These are phyloP conservation scores for Xylogone sp. DNA, from an alignment of 2,329 filamentous ascomycete genomes.

Conservation along the genomic window DNA sequence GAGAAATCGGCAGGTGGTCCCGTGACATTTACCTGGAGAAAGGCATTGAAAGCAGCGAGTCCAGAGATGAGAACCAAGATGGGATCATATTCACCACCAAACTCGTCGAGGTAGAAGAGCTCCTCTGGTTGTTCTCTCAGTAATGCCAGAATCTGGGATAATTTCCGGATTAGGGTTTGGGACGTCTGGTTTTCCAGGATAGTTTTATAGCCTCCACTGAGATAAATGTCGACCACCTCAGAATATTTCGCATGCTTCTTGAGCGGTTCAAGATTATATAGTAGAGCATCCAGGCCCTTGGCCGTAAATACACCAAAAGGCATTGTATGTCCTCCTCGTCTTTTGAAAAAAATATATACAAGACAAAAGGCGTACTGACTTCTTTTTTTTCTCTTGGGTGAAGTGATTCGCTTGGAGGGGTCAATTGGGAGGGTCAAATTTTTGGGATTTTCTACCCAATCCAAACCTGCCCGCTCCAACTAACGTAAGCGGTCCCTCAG, in stretches of 20 bases:
- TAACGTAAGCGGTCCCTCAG: neutral
- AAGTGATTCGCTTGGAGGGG: neutral
- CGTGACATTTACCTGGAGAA: slow-evolving; percentile 83
- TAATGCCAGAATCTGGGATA: slow-evolving; percentile 14
- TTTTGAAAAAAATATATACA: neutral
- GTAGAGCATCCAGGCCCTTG: slow-evolving; percentile 18
- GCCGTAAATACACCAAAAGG: neutral
- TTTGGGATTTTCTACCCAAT: neutral
- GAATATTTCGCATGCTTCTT: slow-evolving; percentile 19
- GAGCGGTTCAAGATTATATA: slow-evolving; percentile 23
- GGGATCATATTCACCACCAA: slow-evolving; percentile 8
- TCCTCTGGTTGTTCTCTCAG: slow-evolving; percentile 11
- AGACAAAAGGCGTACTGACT: too few species aligned
- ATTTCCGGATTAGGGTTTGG: slow-evolving; percentile 19
- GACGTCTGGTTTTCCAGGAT: slow-evolving; percentile 22
- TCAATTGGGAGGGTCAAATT: neutral
- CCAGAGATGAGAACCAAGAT: slow-evolving; percentile 41
- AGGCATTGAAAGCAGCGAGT: slow-evolving; percentile 69
- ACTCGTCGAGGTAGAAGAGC: slow-evolving; percentile 10
- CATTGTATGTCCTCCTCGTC: neutral
- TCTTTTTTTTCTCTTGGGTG: neutral
- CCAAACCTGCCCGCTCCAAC: neutral
- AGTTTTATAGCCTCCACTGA: slow-evolving; percentile 25
- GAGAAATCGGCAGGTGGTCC: slow-evolving; percentile 67
- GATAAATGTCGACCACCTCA: slow-evolving; percentile 19